Base-by-base conservation (phyloP, 176 grass and related monocot species). In the Dendrocalamus sinicus region DNA sequence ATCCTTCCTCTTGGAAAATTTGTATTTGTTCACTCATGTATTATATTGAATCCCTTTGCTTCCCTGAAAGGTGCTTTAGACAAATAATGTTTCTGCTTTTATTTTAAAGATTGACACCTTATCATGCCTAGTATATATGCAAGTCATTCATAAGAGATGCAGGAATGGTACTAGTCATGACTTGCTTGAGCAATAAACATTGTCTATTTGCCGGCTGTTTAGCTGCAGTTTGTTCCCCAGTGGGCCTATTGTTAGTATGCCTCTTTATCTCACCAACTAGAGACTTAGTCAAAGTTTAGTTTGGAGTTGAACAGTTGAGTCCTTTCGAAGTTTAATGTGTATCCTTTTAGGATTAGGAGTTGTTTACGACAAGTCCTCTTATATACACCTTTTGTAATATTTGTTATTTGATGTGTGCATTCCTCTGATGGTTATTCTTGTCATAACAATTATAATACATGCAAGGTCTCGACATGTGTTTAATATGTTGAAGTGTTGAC, bases 1-100 rank as follows among this genome's bases (percentile, higher is more conserved):
- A 85, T 78, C 75, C 59, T 63, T 70, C 68, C 45, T 82, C 72
- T 67, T 70, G 32, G 28, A 88, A 78, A 57, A 53, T 44, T 65
- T 64, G 28, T 78, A 15, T 74, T 63, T 89, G 58, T 73, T 78
- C 12, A 8, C 50, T 32, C 63, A 69, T 78, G 41, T 77, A 77
- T 77, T 22, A 77, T 40, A 78, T 12, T 20, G 11, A 59, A 58
- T 46, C 48, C 1, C 65, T 72, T 67, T 85, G 62, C 50, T 77
- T 66, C 16, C 54, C 35, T 75, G 50, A 55, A 13, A 22, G 9
- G 24, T 37, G 44, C 70, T 67, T 47, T 57, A 59, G 58, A 43
- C 37, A 57, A 75, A 75, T 67, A 57, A 8, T 55, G 11, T 8
- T 43, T 75, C 22, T 66, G 4, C 6, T 82, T 19, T 69, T 69